Base-by-base conservation (phyloP, 768 basidiomycete species). In the Auricularia sp. region DNA sequence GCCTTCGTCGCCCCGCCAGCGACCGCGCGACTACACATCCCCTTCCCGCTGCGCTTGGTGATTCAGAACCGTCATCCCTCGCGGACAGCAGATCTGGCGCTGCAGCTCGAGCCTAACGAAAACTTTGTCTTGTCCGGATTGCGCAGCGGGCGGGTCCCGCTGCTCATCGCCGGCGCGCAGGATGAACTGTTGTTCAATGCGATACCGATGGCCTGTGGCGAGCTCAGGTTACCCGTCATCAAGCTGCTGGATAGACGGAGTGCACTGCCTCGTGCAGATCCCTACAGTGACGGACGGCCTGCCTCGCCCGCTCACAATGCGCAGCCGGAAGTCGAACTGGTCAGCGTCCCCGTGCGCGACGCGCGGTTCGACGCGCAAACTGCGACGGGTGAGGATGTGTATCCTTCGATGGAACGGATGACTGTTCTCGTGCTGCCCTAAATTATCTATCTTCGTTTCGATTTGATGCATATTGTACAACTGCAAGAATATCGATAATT, bases 41-140 rank as follows among this genome's bases (percentile, higher is more conserved):
- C 87, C 0, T 73, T 86, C 18, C 72, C 79, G 3, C 78, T 92
- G 35, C 75, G 79, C 62, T 73, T 88, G 62, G 81, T 77, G 67
- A 74, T 90, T 65, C 84, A 93, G 71, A 92, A 92, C 73, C 75
- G 82, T 64, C 81, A 87, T 66, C 79, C 82, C 3, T 77, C 78
- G 7, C 82, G 85, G 42, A 83, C 91, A 2, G 88, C 89, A 0
- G 86, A 86, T 67, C 74, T 95, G 39, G 78, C 83, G 11, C 80
- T 94, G 8, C 83, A 87, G 39, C 79, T 94, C 35, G 93, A 96
- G 63, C 80, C 85, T 1, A 86, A 88, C 66, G 90, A 91, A 51
- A 79, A 81, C n/a, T 96, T 97, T 73, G 84, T 94, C 16, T 83
- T 94, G 54, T 83, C 90, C 2, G 94, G 95, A 0, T 72, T 89